Base-by-base conservation (phyloP, 495 filamentous ascomycete species). In the Hyaloscypha variabilis region DNA sequence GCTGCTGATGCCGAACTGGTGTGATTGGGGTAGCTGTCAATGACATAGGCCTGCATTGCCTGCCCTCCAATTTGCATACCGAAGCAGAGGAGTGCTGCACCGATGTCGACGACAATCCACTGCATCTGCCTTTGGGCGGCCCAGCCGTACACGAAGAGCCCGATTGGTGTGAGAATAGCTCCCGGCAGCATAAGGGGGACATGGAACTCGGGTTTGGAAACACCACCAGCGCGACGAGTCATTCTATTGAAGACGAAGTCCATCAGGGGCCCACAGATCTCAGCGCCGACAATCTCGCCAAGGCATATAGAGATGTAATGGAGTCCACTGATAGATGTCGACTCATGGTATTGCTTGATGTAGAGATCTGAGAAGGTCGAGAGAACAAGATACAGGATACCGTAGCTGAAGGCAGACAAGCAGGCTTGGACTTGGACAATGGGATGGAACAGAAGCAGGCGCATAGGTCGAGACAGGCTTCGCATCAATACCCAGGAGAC, bases 41-140 rank as follows among this genome's bases (percentile, higher is more conserved):
- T 67, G 23, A 70, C 26, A 50, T 70, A 70, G 8, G 68, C 64
- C 52, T 52, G 51, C 56, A 90, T 87, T 8, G 86, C 79, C 76
- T 90, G 91, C 75, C 91, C 92, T 28, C 91, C 75, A 76, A 93
- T 91, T 72, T 92, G 90, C 74, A 93, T 90, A 25, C 90, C 91
- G 72, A 93, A 92, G 4, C 88, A 88, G 61, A 92, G 82, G 11
- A 90, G 86, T 68, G 86, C 85, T 50, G 89, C 89, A 25, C 86
- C 90, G n/a, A 93, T 79, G 6, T 82, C 80, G 3, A 90, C 88
- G 0, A 88, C 90, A 56, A 87, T 77, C 90, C 90, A 93, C 70
- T 76, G 81, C 0, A 92, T 65, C 0, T 59, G 52, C 10, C 61
- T 23, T 23, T 67, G 25, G 3, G 64, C 64, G 11, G 68, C 31